phyloP scores from a whole-genome alignment of 1,284 basidiomycete species.

The Ganoderma lucidum region DNA sequence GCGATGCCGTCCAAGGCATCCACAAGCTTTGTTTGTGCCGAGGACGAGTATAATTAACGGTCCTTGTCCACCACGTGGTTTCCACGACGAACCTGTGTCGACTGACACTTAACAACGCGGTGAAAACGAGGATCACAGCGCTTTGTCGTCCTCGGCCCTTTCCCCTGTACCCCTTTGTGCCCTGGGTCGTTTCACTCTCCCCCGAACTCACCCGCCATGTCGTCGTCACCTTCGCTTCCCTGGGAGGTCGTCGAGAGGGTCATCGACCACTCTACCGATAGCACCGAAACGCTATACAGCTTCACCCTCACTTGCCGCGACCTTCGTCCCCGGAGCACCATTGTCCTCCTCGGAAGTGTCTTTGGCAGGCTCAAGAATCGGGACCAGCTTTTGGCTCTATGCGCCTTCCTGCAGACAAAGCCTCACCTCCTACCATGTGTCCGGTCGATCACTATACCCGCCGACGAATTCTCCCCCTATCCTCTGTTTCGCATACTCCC shows the following conservation, averaged over 20 bases:
- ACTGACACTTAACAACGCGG: too few species aligned
- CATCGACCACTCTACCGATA: neutral
- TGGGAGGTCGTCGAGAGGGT: conserved; percentile 8
- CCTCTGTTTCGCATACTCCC: neutral
- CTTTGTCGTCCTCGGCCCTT: too few species aligned
- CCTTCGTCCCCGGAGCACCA: neutral
- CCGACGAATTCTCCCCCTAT: neutral
- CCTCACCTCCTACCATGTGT: neutral
- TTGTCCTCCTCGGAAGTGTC: neutral
- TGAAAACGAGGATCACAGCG: too few species aligned
- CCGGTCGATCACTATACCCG: neutral
- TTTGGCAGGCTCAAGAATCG: neutral
- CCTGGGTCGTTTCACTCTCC: conserved; percentile 41
- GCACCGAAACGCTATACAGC: neutral
- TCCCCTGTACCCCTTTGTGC: too few species aligned
- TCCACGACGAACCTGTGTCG: too few species aligned
- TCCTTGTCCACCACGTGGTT: too few species aligned
- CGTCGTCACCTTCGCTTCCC: neutral
- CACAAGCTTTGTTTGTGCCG: too few species aligned
- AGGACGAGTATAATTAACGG: too few species aligned
- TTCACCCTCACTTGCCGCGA: conserved; percentile 4
- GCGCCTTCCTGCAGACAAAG: neutral
- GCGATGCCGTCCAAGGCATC: too few species aligned
- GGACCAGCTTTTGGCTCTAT: neutral
- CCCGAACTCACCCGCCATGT: conserved; percentile 52